A percentile compares a stretch with the other conserved stretches of the same genome.
phyloP scores from a whole-genome alignment of 202 grass and related monocot species.

The Musa balbisiana region DNA sequence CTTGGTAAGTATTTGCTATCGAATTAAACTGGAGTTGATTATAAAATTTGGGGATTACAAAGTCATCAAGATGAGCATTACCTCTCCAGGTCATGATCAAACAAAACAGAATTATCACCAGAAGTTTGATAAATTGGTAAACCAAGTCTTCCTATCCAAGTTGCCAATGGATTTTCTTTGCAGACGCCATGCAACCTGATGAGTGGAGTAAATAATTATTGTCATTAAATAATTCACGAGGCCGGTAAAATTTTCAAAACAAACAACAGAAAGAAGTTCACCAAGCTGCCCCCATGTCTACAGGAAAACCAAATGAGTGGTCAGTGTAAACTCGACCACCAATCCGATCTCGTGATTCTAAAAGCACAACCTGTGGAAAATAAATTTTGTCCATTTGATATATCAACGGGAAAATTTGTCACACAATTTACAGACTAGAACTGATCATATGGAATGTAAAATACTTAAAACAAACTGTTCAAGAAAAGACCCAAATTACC shows the following conservation, averaged over 20 bases:
- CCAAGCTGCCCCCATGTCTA: slow-evolving; percentile 96
- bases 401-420: not conserved
- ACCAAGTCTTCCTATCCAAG: slow-evolving; percentile 86
- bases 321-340: slow-evolving; percentile 91
- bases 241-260: not conserved
- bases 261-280: slow-evolving; percentile 29
- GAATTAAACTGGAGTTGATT: not conserved
- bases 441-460: not conserved
- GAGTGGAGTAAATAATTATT: slow-evolving; percentile 13
- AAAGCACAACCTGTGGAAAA: slow-evolving; percentile 58
- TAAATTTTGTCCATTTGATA: slow-evolving; percentile 19
- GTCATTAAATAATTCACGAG: slow-evolving; percentile 1
- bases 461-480: not conserved
- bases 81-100: slow-evolving; percentile 98
- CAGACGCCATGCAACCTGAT: slow-evolving; percentile 93
- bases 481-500: slow-evolving; percentile 35
- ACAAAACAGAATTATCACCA: slow-evolving; percentile 86
- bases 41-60: not conserved
- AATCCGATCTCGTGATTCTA: slow-evolving; percentile 95
- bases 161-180: slow-evolving; percentile 92
- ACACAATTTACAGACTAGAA: not conserved
- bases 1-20: not conserved
- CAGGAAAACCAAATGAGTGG: slow-evolving; percentile 94
- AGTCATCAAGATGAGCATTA: slow-evolving; percentile 21
- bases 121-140: slow-evolving; percentile 90